Evolutionary conservation across 2,329 filamentous ascomycete genomes (phyloP).

Genomic region (Alternaria brassicae): DNA sequence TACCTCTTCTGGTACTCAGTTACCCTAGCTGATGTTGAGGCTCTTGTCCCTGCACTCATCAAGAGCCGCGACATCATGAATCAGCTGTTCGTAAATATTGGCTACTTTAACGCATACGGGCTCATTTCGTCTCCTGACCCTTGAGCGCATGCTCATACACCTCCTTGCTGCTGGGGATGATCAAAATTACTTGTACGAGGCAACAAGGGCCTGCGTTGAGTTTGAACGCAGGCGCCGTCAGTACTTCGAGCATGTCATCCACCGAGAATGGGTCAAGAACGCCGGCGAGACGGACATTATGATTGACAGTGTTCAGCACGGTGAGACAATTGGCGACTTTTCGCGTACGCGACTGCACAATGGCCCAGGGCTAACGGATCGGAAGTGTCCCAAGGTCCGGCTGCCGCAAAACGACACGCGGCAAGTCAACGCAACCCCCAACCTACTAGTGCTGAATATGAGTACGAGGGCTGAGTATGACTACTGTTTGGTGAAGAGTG

Average conservation of each 20-base stretch:
- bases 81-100: conserved; percentile 12
- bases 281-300: neutral
- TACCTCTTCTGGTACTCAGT: neutral
- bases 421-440: neutral
- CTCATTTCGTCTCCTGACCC: neutral
- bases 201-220: neutral
- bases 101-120: neutral
- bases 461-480: neutral
- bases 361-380: neutral
- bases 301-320: neutral
- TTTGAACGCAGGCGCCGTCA: neutral
- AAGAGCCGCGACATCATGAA: neutral
- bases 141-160: conserved; percentile 8
- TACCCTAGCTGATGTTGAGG: conserved; percentile 8
- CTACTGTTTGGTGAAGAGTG: neutral
- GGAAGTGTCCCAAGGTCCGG: neutral
- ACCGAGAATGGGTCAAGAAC: neutral
- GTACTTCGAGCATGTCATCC: neutral
- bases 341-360: conserved; percentile 1
- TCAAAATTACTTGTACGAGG: neutral
- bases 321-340: neutral
- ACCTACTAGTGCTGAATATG: no score
- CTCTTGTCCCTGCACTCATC: conserved; percentile 5
- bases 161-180: conserved; percentile 3
- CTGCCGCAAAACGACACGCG: conserved; percentile 1